phyloP scores from a whole-genome alignment of 139 green algal genomes.

The Chlorella sp. region DNA sequence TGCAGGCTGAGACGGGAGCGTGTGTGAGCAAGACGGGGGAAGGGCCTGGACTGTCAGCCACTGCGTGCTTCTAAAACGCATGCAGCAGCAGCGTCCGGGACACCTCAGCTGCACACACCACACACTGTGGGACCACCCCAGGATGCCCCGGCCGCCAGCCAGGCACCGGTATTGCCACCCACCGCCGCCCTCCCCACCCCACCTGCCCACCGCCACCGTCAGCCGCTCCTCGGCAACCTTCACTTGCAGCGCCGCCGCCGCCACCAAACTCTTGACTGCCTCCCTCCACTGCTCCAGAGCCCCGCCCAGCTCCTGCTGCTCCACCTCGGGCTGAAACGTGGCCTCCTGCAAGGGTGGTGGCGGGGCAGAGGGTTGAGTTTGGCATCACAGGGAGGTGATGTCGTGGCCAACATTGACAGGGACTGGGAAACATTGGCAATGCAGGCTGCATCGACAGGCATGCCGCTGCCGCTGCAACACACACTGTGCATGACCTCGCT shows the following conservation, averaged over 20 bases:
- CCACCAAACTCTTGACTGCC: neutral
- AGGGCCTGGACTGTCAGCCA: neutral
- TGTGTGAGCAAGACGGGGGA: neutral
- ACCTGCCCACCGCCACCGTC: constrained; percentile 13
- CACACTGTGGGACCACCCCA: too few species aligned
- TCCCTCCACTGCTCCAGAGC: constrained; percentile 20
- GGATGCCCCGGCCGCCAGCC: too few species aligned
- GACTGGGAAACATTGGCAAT: neutral
- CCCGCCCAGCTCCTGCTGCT: constrained; percentile 13
- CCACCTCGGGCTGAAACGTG: neutral
- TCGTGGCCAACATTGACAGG: too few species aligned
- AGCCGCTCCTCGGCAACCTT: neutral
- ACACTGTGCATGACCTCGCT: too few species aligned
- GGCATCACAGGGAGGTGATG: too few species aligned
- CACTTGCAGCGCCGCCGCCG: neutral
- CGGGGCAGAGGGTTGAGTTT: neutral
- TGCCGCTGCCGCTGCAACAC: neutral
- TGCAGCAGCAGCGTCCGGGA: neutral
- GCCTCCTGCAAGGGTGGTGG: constrained; percentile 13
- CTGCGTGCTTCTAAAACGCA: neutral
- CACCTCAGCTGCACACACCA: neutral
- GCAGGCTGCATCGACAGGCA: neutral
- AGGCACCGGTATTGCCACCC: neutral
- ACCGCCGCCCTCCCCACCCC: neutral
- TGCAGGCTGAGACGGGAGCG: neutral